These are phyloP conservation scores for Eucalyptus regnans DNA, from an alignment of 345 rosid species.

Conservation along the genomic window DNA sequence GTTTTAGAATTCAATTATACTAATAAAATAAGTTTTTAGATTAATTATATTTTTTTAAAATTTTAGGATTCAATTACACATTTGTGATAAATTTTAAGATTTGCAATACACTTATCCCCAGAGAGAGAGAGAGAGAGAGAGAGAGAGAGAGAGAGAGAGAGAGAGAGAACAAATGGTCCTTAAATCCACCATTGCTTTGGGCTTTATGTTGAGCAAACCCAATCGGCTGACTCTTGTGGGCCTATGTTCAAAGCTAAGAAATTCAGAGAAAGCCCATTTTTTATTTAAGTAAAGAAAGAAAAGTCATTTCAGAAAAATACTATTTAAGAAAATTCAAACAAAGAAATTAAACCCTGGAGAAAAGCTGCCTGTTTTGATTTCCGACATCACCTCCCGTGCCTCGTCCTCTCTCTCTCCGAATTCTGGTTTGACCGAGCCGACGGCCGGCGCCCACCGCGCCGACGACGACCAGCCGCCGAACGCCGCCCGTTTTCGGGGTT, in stretches of 20 bases:
- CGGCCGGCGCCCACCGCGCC: background rate
- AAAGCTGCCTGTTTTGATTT: background rate
- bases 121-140: too few relatives aligned
- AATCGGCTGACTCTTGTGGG: background rate
- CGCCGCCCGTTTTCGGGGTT: background rate
- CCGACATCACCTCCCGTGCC: background rate
- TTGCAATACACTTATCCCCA: background rate
- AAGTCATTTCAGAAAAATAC: background rate
- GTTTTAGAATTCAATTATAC: accelerated
- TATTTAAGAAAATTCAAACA: background rate
- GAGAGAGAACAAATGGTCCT: background rate
- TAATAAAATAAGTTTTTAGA: accelerated
- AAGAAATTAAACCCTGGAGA: background rate
- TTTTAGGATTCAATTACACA: accelerated
- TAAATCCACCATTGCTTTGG: background rate
- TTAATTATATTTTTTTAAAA: accelerated
- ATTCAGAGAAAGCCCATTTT: background rate
- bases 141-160: accelerated
- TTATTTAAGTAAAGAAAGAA: background rate
- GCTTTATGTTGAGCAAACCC: background rate
- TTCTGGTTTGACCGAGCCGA: background rate
- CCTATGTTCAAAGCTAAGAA: background rate
- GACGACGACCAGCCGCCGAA: background rate
- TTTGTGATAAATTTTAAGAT: accelerated
- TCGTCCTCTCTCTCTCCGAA: background rate